Evolutionary conservation across 2,329 filamentous ascomycete species (phyloP).

Genomic region (Dothistroma pini): DNA sequence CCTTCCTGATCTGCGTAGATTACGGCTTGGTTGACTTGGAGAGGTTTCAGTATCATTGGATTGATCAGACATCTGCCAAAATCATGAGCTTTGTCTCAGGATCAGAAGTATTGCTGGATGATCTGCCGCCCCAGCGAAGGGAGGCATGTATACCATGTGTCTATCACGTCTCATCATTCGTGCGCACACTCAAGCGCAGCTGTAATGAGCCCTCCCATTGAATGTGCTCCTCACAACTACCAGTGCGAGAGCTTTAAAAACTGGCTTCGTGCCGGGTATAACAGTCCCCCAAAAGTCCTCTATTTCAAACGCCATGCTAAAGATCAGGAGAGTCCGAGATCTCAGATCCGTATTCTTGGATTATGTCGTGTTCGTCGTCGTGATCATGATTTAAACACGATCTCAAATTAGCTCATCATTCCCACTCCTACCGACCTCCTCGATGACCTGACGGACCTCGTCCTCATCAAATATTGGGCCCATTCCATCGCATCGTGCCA

Average conservation of each 20-base stretch:
- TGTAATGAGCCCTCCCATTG: not conserved
- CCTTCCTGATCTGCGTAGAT: not conserved
- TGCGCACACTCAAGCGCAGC: not conserved
- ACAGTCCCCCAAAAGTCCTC: conserved; percentile 5
- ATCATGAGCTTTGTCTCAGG: not conserved
- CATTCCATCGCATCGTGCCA: conserved; percentile 79
- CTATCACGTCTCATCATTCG: not conserved
- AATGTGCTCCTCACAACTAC: conserved; percentile 4
- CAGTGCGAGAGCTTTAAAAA: not conserved
- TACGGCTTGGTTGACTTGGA: not conserved
- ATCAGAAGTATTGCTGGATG: not conserved
- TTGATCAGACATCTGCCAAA: not conserved
- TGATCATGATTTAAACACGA: not conserved
- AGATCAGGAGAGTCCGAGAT: not conserved
- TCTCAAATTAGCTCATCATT: conserved; percentile 63
- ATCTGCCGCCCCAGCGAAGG: not conserved
- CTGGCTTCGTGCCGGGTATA: conserved; percentile 16
- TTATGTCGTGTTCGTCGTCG: not conserved
- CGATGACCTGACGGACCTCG: conserved; percentile 68
- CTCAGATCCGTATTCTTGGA: not conserved
- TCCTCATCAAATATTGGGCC: conserved; percentile 81
- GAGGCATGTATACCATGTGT: conserved; percentile 2
- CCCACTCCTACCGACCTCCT: conserved; percentile 70
- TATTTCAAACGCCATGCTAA: not conserved
- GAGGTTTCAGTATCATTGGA: not conserved